phyloP scores from a whole-genome alignment of 208 protist species.

The Trypanosoma boissoni region DNA sequence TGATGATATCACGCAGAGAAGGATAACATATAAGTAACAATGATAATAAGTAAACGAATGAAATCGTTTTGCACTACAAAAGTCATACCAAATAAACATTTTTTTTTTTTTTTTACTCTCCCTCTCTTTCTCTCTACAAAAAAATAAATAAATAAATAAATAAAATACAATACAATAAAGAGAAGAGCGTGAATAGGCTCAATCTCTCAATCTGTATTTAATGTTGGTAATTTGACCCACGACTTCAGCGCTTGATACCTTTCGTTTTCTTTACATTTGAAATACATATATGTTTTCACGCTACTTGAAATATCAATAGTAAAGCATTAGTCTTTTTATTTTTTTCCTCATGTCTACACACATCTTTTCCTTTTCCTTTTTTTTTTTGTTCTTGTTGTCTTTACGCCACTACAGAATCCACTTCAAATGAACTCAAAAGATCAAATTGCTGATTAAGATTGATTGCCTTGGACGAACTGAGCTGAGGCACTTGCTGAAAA shows the following conservation, averaged over 20 bases:
- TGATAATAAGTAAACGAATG: background rate
- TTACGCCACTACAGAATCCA: conserved; percentile 18
- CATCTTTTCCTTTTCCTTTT: background rate
- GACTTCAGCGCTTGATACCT: too few relatives aligned
- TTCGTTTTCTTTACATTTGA: too few relatives aligned
- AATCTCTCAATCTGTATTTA: too few relatives aligned
- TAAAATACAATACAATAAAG: too few relatives aligned
- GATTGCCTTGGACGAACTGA: conserved; percentile 64
- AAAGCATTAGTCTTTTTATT: too few relatives aligned
- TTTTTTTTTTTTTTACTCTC: background rate
- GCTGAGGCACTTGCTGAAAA: conserved; percentile 71
- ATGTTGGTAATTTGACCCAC: too few relatives aligned
- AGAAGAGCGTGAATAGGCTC: too few relatives aligned
- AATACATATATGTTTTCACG: too few relatives aligned
- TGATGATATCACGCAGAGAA: too few relatives aligned
- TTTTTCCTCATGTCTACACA: too few relatives aligned
- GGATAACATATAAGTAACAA: background rate
- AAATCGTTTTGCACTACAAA: background rate
- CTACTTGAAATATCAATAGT: too few relatives aligned
- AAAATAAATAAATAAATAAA: background rate
- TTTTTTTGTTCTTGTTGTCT: background rate
- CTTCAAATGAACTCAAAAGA: conserved; percentile 29
- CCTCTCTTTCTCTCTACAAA: background rate
- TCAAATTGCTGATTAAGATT: conserved; percentile 51
- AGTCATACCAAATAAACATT: background rate